Percentiles rank a stretch among this genome's conserved stretches.
phyloP scores from a whole-genome alignment of 2,329 filamentous ascomycete genomes.

The Cryoendolithus antarcticus region DNA sequence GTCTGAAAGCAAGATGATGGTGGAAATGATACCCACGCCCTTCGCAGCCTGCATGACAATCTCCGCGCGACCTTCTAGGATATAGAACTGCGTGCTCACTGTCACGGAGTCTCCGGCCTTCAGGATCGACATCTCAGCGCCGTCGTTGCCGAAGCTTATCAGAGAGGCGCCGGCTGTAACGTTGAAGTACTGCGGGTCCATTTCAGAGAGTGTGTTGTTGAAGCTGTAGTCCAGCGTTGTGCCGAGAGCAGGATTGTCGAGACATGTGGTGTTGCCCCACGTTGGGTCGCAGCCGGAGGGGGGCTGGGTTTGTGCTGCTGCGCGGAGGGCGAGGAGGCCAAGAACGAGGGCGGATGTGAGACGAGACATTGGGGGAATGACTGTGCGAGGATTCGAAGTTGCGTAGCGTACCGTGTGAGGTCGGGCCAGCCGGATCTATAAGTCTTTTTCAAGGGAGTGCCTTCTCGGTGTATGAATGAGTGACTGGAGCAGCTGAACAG shows the following conservation, averaged over 20 bases:
- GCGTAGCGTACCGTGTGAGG: too few relatives aligned
- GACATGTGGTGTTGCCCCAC: slow-evolving; percentile 46
- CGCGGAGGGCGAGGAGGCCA: slow-evolving; percentile 13
- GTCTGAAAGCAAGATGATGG: slow-evolving; percentile 72
- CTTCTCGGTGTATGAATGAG: too few relatives aligned
- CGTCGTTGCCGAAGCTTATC: slow-evolving; percentile 43
- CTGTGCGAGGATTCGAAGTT: too few relatives aligned
- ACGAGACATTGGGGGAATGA: too few relatives aligned
- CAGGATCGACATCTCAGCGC: slow-evolving; percentile 58
- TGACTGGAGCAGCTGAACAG: too few relatives aligned
- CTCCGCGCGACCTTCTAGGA: slow-evolving; percentile 75
- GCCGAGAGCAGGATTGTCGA: slow-evolving; percentile 59
- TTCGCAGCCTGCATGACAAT: slow-evolving; percentile 63
- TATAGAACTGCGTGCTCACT: slow-evolving; percentile 66
- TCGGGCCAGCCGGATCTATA: too few relatives aligned
- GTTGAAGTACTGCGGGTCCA: slow-evolving; percentile 23
- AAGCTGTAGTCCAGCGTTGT: slow-evolving; percentile 50
- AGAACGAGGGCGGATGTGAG: too few relatives aligned
- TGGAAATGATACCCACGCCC: slow-evolving; percentile 65
- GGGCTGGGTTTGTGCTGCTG: slow-evolving; percentile 54
- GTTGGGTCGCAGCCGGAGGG: slow-evolving; percentile 63
- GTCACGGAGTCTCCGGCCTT: slow-evolving; percentile 65
- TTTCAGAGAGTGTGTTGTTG: slow-evolving; percentile 45
- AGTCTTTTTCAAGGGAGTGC: too few relatives aligned
- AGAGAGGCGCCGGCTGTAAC: slow-evolving; percentile 53